Conservation (phyloP, 345 rosid genomes). For the Gossypium anomalum region DNA sequence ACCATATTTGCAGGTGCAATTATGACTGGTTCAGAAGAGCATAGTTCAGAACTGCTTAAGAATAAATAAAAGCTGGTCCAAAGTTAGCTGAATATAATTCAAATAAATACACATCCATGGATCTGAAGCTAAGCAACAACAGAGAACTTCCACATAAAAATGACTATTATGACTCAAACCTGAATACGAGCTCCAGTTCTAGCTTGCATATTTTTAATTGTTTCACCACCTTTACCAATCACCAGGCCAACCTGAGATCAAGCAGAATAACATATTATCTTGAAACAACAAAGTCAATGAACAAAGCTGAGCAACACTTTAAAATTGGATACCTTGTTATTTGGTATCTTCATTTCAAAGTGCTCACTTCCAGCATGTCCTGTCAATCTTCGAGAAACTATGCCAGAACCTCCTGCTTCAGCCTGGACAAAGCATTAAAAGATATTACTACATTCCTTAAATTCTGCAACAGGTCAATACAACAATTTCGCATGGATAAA, state of each 20-base stretch:
- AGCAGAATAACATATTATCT: constrained; percentile 22
- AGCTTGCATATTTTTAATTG: constrained; percentile 95
- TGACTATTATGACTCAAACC: constrained; percentile 35
- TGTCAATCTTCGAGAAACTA: constrained; percentile 63
- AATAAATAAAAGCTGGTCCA: not conserved
- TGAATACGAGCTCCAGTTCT: constrained; percentile 94
- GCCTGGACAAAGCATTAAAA: constrained; percentile 45
- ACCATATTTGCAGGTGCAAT: not conserved
- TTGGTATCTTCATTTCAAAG: constrained; percentile 70
- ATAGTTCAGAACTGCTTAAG: not conserved
- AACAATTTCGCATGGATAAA: not conserved
- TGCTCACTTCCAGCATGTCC: constrained; percentile 78
- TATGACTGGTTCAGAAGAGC: not conserved
- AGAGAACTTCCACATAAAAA: not conserved
- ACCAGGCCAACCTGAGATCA: constrained; percentile 90
- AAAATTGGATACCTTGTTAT: constrained; percentile 65
- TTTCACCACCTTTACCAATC: constrained; percentile 99
- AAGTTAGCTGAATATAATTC: not conserved
- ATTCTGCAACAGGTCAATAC: not conserved
- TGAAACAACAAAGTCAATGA: constrained; percentile 13
- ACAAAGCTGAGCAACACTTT: constrained; percentile 11
- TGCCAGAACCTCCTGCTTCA: constrained; percentile 86
- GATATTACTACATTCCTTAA: not conserved
- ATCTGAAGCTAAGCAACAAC: not conserved
- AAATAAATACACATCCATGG: not conserved